Percentiles rank a stretch among this genome's conserved stretches.
Evolutionary conservation across 2,329 filamentous ascomycete genomes (phyloP).

Genomic region (Capronia epimyces): DNA sequence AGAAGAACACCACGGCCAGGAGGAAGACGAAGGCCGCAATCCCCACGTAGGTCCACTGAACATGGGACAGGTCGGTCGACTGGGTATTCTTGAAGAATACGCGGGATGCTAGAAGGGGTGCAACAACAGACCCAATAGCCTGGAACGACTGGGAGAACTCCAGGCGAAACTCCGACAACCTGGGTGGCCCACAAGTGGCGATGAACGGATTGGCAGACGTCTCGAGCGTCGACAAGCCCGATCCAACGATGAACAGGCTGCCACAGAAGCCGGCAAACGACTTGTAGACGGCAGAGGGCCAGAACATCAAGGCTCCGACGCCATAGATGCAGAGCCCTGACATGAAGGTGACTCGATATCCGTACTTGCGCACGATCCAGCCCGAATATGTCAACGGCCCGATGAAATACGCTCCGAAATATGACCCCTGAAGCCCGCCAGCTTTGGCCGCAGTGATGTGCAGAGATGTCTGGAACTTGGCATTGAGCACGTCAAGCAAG

Average conservation of each 20-base stretch:
- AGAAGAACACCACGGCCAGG: constrained; percentile 61
- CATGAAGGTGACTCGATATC: constrained; percentile 69
- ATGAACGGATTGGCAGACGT: constrained; percentile 74
- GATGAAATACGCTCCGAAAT: constrained; percentile 57
- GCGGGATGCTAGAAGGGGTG: constrained; percentile 62
- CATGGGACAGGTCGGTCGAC: constrained; percentile 57
- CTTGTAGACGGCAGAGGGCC: constrained; percentile 68
- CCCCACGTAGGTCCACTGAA: constrained; percentile 77
- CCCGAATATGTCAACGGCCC: constrained; percentile 50
- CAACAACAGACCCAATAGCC: constrained; percentile 68
- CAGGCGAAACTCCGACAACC: constrained; percentile 70
- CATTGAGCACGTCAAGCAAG: constrained; percentile 47
- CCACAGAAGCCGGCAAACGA: constrained; percentile 70
- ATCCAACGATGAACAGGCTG: constrained; percentile 64
- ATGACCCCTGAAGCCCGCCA: constrained; percentile 58
- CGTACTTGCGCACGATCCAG: constrained; percentile 64
- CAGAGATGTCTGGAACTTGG: constrained; percentile 55
- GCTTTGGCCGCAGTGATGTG: constrained; percentile 53
- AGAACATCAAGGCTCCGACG: constrained; percentile 73
- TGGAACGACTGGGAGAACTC: constrained; percentile 75
- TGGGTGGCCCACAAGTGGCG: constrained; percentile 68
- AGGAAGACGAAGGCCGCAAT: constrained; percentile 67
- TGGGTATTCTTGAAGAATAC: constrained; percentile 62
- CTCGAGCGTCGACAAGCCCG: constrained; percentile 67
- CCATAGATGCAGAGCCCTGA: constrained; percentile 65